A percentile compares a stretch with the other conserved stretches of the same genome.
Conservation (phyloP, 2,329 filamentous ascomycete species). For the Aspergillus pseudoviridinutans region DNA sequence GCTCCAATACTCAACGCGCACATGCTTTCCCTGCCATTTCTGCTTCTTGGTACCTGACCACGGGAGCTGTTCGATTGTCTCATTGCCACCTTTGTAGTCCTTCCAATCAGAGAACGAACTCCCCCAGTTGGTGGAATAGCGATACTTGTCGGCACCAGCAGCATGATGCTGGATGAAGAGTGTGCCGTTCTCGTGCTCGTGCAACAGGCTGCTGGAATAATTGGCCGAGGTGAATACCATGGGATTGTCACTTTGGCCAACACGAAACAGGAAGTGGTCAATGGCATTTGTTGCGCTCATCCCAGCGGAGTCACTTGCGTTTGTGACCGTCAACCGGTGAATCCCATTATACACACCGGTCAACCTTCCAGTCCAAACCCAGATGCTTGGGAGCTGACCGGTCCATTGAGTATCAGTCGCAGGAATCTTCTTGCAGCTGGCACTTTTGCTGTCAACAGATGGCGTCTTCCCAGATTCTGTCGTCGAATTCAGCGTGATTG, state of each 20-base stretch:
- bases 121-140: slow-evolving; percentile 61
- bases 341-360: slow-evolving; percentile 58
- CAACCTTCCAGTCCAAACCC: slow-evolving; percentile 52
- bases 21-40: slow-evolving; percentile 58
- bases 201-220: slow-evolving; percentile 54
- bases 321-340: slow-evolving; percentile 55
- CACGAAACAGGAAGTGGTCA: slow-evolving; percentile 61
- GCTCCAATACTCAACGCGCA: slow-evolving; percentile 62
- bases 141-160: slow-evolving; percentile 58
- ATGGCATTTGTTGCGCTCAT: slow-evolving; percentile 46
- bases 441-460: slow-evolving; percentile 41
- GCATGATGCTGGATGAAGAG: slow-evolving; percentile 57
- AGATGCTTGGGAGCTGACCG: slow-evolving; percentile 53
- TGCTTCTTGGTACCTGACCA: slow-evolving; percentile 60
- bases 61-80: slow-evolving; percentile 43
- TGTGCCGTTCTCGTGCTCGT: slow-evolving; percentile 39
- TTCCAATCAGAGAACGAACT: slow-evolving; percentile 58
- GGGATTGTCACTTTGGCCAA: slow-evolving; percentile 56
- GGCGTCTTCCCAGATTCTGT: slow-evolving; percentile 46
- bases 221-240: slow-evolving; percentile 58
- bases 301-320: slow-evolving; percentile 45
- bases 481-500: slow-evolving; percentile 51
- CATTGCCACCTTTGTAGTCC: slow-evolving; percentile 51
- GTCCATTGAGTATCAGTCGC: slow-evolving; percentile 36
- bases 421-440: slow-evolving; percentile 44